Base-by-base conservation (phyloP, 2,329 filamentous ascomycete genomes). In the Cladosporium sp. region DNA sequence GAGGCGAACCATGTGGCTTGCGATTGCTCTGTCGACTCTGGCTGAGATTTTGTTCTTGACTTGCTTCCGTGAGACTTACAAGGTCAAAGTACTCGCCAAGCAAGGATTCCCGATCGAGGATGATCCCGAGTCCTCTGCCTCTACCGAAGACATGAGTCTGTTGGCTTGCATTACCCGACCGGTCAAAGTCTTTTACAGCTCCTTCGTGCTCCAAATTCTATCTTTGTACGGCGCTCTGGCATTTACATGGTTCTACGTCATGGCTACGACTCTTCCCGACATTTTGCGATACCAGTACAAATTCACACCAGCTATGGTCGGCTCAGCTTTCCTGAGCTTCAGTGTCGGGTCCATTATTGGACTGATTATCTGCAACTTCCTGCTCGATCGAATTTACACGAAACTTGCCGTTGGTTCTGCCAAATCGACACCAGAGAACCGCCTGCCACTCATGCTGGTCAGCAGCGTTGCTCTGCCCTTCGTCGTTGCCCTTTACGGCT, bases 1-100 rank as follows among this genome's bases (percentile, higher is more conserved):
- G 84, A 72, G 83, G 30, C 67, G 69, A 49, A 77, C 83, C 0
- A 67, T 86, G 2, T 81, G 80, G 74, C 77, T 84, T 59, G 75
- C 77, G 8, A 78, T 76, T 1, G 73, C 65, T 0, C 65, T 86
- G 28, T 80, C 82, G 0, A 67, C 74, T 5, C 61, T 74, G 1
- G 82, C 79, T 61, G 82, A 84, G 68, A 34, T 82, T 0, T 36
- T 65, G 7, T 82, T 85, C 61, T 67, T 86, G 7, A 72, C 72
- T 0, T 78, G 73, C 65, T 84, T 83, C 65, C 72, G 77, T 5
- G 85, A 88, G 72, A 88, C 85, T 12, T 88, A 87, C 70, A 81
- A 80, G 65, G 76, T 84, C 40, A 72, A 77, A 1, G 84, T 87
- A 47, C 70, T 87, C 42, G 38, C 38, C 36, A 36, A 40, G 14